Conservation (phyloP, 257 asterid genomes). For the Salvia splendens region DNA sequence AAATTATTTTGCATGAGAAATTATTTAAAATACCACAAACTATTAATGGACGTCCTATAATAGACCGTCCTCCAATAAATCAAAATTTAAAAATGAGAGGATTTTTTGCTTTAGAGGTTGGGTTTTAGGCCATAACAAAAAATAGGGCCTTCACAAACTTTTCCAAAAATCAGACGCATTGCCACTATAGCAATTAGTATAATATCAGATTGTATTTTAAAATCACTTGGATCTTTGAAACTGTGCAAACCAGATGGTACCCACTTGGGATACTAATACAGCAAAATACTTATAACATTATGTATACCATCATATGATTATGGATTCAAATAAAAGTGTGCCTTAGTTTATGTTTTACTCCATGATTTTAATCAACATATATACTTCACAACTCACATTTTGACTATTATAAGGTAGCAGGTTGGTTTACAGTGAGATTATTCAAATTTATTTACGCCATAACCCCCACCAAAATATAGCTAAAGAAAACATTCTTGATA, state of each 20-base stretch:
- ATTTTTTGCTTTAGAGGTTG: neutral
- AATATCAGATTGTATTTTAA: neutral
- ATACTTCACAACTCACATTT: neutral
- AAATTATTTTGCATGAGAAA: no score
- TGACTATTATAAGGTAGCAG: neutral
- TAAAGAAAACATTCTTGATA: constrained; percentile 8
- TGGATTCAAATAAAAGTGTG: no score
- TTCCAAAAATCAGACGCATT: neutral
- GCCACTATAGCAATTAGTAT: neutral
- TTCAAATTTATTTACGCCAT: constrained; percentile 19
- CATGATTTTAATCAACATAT: neutral
- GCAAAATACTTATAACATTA: no score
- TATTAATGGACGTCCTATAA: no score
- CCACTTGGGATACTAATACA: no score
- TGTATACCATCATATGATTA: neutral
- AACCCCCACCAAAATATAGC: neutral
- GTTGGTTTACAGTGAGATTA: neutral
- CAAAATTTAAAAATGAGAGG: no score
- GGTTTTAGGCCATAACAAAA: neutral
- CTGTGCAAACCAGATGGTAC: neutral
- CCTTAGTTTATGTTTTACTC: neutral
- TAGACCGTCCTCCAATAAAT: no score
- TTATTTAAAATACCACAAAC: no score
- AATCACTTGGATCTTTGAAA: neutral
- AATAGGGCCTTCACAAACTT: neutral